Evolutionary conservation across 75 land plant genomes (phyloP), one percentile per base, ranked within the genome.

Genomic region (Isoetes taiwanensis): DNA sequence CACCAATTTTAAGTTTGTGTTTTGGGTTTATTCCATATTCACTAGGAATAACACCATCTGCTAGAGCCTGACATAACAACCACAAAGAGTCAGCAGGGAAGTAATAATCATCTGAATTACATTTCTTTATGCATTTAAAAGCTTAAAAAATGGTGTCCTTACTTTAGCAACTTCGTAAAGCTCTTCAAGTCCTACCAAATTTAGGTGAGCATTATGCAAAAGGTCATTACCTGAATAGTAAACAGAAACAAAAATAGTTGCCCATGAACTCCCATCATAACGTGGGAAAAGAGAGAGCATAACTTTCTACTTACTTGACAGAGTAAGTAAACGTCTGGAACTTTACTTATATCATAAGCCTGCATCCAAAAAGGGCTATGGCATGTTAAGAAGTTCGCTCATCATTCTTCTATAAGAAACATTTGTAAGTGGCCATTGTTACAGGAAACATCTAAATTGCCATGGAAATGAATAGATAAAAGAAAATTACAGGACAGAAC

Each of bases 321-420:
- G 99, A 94, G 43, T 94, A 96, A 65, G n/a, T 94, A 89, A 29
- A 94, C 83, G 64, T 94, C 99, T 25, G 99, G 99, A 58, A 94
- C 87, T 67, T 94, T 95, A 33, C 93, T 89, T 39, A 94, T 80
- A 41, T 94, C 91, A 77, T 75, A 94, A 86, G 99, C 23, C 99
- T 94, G 96, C 62, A 68, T 8, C 16, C 48, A 72, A 11, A 12
- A 69, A 57, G n/a, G n/a, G n/a, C n/a, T n/a, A n/a, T n/a, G n/a
- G n/a, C n/a, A n/a, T n/a, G n/a, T n/a, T n/a, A n/a, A n/a, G n/a
- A n/a, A n/a, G n/a, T n/a, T n/a, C n/a, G n/a, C n/a, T n/a, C n/a
- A n/a, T n/a, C n/a, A n/a, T n/a, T n/a, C n/a, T n/a, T n/a, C n/a
- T n/a, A n/a, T n/a, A 41, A 31, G 43, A 38, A 64, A 10, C n/a